These are phyloP conservation scores for Hyaloperonospora brassicae DNA, from an alignment of 352 stramenopile species.

Conservation along the genomic window DNA sequence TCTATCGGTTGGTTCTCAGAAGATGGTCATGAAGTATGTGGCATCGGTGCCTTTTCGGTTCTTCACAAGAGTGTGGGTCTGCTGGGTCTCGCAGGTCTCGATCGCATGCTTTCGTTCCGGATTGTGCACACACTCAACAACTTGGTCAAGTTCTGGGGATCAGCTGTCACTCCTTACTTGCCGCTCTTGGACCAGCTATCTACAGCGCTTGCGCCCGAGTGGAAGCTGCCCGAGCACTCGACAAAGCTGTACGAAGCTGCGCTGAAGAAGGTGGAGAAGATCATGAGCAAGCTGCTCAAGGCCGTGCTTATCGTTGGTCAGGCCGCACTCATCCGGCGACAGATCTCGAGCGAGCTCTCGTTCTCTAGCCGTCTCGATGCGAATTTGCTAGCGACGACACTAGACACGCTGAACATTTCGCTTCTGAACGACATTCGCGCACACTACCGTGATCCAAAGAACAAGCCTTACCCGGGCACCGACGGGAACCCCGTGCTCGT, in stretches of 20 bases:
- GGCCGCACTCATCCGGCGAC: slow-evolving; percentile 87
- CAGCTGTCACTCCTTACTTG: slow-evolving; percentile 84
- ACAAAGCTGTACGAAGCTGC: slow-evolving; percentile 80
- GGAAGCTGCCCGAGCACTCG: slow-evolving; percentile 84
- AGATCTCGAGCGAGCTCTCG: slow-evolving; percentile 88
- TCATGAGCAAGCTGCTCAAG: slow-evolving; percentile 91
- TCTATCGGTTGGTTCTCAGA: slow-evolving; percentile 89
- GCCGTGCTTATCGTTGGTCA: slow-evolving; percentile 90
- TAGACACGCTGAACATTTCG: slow-evolving; percentile 88
- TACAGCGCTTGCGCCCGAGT: slow-evolving; percentile 77
- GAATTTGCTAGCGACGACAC: slow-evolving; percentile 83
- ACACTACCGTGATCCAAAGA: slow-evolving; percentile 80
- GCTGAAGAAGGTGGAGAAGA: slow-evolving; percentile 90
- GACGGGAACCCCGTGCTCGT: slow-evolving; percentile 80
- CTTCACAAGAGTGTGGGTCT: slow-evolving; percentile 89
- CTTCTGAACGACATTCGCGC: slow-evolving; percentile 84
- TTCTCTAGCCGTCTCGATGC: slow-evolving; percentile 87
- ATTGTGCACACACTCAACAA: slow-evolving; percentile 91
- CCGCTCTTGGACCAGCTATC: slow-evolving; percentile 84
- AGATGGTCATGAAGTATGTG: slow-evolving; percentile 81
- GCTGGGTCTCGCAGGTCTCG: slow-evolving; percentile 85
- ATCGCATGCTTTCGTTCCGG: slow-evolving; percentile 89
- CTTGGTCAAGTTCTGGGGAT: slow-evolving; percentile 89
- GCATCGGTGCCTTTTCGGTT: slow-evolving; percentile 82
- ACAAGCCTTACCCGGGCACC: slow-evolving; percentile 66